Evolutionary conservation across 352 stramenopile genomes (phyloP).

Genomic region (Phytophthora rubi): DNA sequence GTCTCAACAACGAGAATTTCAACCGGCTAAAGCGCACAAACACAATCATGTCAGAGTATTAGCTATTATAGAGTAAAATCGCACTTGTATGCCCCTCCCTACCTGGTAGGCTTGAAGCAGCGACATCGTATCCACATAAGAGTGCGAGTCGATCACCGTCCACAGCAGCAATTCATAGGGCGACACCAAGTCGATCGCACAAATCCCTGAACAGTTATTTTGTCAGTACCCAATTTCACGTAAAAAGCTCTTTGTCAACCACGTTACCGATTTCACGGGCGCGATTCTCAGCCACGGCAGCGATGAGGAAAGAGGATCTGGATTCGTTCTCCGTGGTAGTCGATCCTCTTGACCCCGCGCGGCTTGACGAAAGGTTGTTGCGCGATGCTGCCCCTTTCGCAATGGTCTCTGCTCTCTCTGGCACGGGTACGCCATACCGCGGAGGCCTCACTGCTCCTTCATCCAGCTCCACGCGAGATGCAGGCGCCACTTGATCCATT

Average conservation of each 20-base stretch:
- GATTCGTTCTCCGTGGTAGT: constrained; percentile 15
- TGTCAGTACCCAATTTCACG: background rate
- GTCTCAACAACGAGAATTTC: constrained; percentile 81
- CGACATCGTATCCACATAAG: constrained; percentile 72
- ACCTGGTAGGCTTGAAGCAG: constrained; percentile 80
- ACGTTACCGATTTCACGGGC: constrained; percentile 62
- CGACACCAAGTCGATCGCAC: constrained; percentile 71
- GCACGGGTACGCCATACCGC: constrained; percentile 42
- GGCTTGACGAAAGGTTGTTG: constrained; percentile 9
- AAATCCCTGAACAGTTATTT: constrained; percentile 49
- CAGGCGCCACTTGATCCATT: constrained; percentile 22
- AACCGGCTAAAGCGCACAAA: constrained; percentile 45
- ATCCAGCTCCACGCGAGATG: constrained; percentile 40
- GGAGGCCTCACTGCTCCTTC: constrained; percentile 33
- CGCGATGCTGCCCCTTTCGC: background rate
- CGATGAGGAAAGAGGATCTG: constrained; percentile 63
- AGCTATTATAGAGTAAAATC: background rate
- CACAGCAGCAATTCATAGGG: constrained; percentile 79
- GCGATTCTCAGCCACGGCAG: constrained; percentile 62
- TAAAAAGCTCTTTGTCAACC: background rate
- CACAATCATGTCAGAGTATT: background rate
- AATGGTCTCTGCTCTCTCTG: constrained; percentile 24
- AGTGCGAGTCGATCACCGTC: constrained; percentile 82
- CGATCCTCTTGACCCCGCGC: constrained; percentile 32
- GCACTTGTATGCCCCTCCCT: background rate